These are phyloP conservation scores for Stentor roeselii DNA, from an alignment of 73 alveolate species.

Conservation along the genomic window DNA sequence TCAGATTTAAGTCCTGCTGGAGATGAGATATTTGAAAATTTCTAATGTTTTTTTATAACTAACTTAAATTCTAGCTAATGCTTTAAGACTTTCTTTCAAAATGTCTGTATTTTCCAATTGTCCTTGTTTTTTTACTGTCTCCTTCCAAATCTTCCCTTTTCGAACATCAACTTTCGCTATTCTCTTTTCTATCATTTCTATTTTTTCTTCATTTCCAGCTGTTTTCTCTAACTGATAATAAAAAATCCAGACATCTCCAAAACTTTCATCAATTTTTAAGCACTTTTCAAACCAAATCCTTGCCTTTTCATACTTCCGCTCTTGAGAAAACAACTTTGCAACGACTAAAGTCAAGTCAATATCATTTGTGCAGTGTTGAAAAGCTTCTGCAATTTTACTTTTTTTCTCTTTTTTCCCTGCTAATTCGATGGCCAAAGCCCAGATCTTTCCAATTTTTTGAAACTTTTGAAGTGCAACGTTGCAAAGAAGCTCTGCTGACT, in stretches of 20 bases:
- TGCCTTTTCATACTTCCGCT: slow-evolving; percentile 69
- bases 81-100: not conserved
- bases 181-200: not conserved
- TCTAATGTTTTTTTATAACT: too few species aligned
- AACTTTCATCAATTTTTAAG: slow-evolving; percentile 42
- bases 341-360: slow-evolving; percentile 53
- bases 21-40: too few species aligned
- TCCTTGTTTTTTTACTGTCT: not conserved
- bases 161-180: not conserved
- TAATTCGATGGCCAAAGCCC: slow-evolving; percentile 72
- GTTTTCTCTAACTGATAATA: slow-evolving; percentile 36
- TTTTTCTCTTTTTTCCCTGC: slow-evolving; percentile 63
- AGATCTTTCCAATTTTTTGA: slow-evolving; percentile 54
- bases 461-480: slow-evolving; percentile 64
- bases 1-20: too few species aligned
- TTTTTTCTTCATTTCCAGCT: slow-evolving; percentile 1
- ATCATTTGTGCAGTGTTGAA: slow-evolving; percentile 55
- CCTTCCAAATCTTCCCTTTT: slow-evolving; percentile 24
- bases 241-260: slow-evolving; percentile 87
- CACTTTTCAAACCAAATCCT: slow-evolving; percentile 71
- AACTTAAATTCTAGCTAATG: not conserved
- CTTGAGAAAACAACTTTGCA: slow-evolving; percentile 64
- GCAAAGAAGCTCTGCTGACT: slow-evolving; percentile 57
- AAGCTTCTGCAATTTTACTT: slow-evolving; percentile 56
- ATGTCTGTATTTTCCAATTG: not conserved